Base-by-base conservation (phyloP, 2,329 filamentous ascomycete genomes). In the Tolypocladium amazonense region DNA sequence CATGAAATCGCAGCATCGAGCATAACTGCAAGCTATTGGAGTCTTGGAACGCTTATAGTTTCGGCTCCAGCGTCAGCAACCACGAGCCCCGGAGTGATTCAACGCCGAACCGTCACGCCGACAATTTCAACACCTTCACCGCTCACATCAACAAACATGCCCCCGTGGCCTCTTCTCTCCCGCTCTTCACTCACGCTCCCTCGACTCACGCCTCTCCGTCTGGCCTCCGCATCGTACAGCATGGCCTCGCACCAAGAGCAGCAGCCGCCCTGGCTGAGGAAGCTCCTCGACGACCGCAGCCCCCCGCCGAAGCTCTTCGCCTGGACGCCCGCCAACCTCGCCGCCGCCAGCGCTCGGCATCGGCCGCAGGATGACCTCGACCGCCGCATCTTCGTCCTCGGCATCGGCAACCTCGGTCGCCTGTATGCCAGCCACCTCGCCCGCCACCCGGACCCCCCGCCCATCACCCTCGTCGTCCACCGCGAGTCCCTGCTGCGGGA, bases 391-490 rank as follows among this genome's bases (percentile, higher is more conserved):
- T 85, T 94, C 68, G 81, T 97, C 56, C 76, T 96, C 3, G 92
- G 93, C 14, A 70, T 89, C 14, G 92, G 92, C 41, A 95, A 91
- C 69, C 79, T 96, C 15, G 92, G 92, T 18, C 85, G 85, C 52
- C 83, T 97, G 33, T 84, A 92, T 63, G 91, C 92, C 33, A 86
- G 88, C 69, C 84, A 85, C 27, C 77, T 97, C 14, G 82, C 84
- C 27, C 79, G 81, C 25, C 76, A 85, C 11, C 67, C 73, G 0
- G 73, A 82, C 25, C 80, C 82, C 3, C 90, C 90, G 5, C 89
- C 89, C 0, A 81, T 96, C 43, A 93, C 90, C 0, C 79, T 97
- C 7, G 80, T 96, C n/a, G 80, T 96, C 41, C 88, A 92, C 68
- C 80, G 79, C n/a, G 70, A 69, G 57, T 73, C 76, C 33, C 76